Conservation (phyloP, 306 rosid genomes). For the Vigna nakashimae region DNA sequence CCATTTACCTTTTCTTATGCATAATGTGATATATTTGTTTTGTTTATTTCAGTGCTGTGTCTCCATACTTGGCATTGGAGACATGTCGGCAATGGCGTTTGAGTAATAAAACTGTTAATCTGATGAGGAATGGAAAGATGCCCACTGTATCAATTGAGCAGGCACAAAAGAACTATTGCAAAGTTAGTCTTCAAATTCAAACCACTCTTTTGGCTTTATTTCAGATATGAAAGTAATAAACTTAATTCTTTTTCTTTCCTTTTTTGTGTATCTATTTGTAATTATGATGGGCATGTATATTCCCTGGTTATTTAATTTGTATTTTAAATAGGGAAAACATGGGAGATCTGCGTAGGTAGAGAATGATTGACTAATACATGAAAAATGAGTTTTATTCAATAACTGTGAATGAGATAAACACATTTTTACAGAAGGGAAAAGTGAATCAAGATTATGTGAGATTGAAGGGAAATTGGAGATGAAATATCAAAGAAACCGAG, state of each 20-base stretch:
- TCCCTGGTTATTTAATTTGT: conserved; percentile 12
- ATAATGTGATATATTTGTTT: conserved; percentile 32
- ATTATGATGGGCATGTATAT: conserved; percentile 23
- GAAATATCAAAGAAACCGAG: neutral
- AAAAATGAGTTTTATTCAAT: conserved; percentile 27
- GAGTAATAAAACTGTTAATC: conserved; percentile 88
- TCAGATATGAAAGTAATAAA: neutral
- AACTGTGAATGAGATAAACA: neutral
- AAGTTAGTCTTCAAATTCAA: conserved; percentile 61
- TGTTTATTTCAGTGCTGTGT: conserved; percentile 75
- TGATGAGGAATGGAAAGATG: conserved; percentile 99
- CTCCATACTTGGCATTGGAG: conserved; percentile 98
- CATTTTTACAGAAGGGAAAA: neutral
- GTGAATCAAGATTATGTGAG: neutral
- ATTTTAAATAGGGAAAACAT: conserved; percentile 13
- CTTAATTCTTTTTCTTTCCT: neutral
- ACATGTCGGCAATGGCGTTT: conserved; percentile 99
- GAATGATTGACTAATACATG: conserved; percentile 23
- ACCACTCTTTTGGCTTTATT: conserved; percentile 16
- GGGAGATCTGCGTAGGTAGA: conserved; percentile 8
- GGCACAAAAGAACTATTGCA: conserved; percentile 94
- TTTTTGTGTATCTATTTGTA: neutral
- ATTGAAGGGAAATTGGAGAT: neutral
- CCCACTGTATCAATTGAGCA: conserved; percentile 97
- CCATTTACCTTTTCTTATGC: conserved; percentile 28